These are phyloP conservation scores for Colletotrichum sp. DNA, from an alignment of 2,329 filamentous ascomycete species.

Conservation along the genomic window DNA sequence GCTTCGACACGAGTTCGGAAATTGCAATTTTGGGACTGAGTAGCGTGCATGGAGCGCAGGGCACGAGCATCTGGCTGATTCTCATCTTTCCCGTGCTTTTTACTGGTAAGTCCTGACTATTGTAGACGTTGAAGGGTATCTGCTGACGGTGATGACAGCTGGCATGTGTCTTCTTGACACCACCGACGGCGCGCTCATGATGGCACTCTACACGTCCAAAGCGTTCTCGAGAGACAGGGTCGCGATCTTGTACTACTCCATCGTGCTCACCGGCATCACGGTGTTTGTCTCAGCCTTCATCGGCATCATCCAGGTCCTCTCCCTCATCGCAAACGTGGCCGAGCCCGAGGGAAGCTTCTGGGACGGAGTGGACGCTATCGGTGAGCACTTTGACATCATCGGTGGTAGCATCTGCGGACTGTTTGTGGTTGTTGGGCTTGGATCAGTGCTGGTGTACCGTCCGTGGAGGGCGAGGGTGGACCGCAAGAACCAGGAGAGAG, in stretches of 20 bases:
- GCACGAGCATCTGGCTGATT: constrained; percentile 93
- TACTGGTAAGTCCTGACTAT: constrained; percentile 61
- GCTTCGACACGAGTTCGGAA: constrained; percentile 95
- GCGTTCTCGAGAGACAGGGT: constrained; percentile 80
- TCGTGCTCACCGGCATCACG: constrained; percentile 83
- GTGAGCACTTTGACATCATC: constrained; percentile 85
- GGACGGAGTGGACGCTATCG: constrained; percentile 80
- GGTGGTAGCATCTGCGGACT: constrained; percentile 86
- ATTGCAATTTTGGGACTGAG: constrained; percentile 91
- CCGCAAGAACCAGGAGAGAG: constrained; percentile 20
- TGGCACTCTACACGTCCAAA: constrained; percentile 86
- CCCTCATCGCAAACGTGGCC: constrained; percentile 77
- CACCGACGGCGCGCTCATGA: constrained; percentile 92
- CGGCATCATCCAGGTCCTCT: constrained; percentile 83
- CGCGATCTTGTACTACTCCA: constrained; percentile 94
- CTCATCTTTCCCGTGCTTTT: constrained; percentile 90
- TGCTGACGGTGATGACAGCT: constrained; percentile 46
- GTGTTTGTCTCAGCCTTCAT: constrained; percentile 86
- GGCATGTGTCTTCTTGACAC: constrained; percentile 97
- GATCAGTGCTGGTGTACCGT: constrained; percentile 77
- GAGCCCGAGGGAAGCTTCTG: constrained; percentile 81
- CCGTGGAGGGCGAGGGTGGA: constrained; percentile 72
- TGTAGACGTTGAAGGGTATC: not conserved
- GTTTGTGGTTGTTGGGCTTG: constrained; percentile 78
- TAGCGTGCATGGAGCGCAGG: constrained; percentile 82